Evolutionary conservation across 2,329 filamentous ascomycete genomes (phyloP), one percentile per base, ranked within the genome.

Genomic region (Verticillium isaacii): DNA sequence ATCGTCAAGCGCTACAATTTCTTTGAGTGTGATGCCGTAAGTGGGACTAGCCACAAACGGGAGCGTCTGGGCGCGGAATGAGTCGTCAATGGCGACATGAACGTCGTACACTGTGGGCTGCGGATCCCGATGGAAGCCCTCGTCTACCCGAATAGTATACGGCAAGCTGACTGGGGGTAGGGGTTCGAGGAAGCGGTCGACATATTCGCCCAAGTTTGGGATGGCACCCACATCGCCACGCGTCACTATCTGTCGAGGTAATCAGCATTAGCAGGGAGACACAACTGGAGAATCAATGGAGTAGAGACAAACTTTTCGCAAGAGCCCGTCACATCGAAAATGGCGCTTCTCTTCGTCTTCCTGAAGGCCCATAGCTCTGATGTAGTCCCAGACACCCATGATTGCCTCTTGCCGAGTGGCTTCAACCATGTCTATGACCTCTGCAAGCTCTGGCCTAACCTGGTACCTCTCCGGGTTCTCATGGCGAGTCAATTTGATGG

Each of bases 341-440:
- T 91, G 90, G 64, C 95, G 86, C 79, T 95, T 95, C 73, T 99
- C 95, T 63, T 98, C 94, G 66, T 97, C 93, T 72, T 97, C 94
- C 73, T 96, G 92, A 56, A 99, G 80, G 19, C 89, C 88, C 81
- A 91, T 90, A 23, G 91, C 83, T 68, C 92, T 89, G 67, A 97
- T 91, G 70, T 99, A 99, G 72, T 97, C 93, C 92, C 93, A 99
- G 36, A 99, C 85, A 15, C 91, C 93, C 82, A 96, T 91, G 32
- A 97, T 88, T 7, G 93, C 90, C 65, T 95, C 93, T 45, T 92
- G 89, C 34, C 93, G 89, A 32, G 95, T 94, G 58, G 92, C 94
- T 74, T 96, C 92, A 57, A 88, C 83, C 70, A 91, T 91, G 70
- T 97, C 95, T 19, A 98, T 81, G 15, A 98, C 84, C 58, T 96